These are phyloP conservation scores for Microcyclospora pomicola DNA, from an alignment of 2,329 filamentous ascomycete genomes.

Conservation along the genomic window DNA sequence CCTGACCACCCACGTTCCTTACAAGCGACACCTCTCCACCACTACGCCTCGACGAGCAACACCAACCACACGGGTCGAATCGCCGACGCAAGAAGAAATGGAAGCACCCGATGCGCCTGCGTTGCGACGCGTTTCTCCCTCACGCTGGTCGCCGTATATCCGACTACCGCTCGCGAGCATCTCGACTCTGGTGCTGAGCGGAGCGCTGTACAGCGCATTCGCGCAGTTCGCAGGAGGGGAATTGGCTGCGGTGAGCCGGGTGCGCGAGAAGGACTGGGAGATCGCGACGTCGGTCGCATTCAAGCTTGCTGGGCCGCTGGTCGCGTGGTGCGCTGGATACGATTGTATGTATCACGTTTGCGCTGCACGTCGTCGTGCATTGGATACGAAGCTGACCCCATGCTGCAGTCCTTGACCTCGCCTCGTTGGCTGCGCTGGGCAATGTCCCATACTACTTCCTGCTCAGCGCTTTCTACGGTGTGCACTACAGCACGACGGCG, in stretches of 20 bases:
- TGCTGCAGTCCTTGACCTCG: constrained; percentile 28
- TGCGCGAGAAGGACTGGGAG: constrained; percentile 48
- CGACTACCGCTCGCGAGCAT: constrained; percentile 33
- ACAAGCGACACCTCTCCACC: too few species aligned
- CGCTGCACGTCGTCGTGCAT: background rate
- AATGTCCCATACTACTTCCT: constrained; percentile 66
- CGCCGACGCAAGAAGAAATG: too few species aligned
- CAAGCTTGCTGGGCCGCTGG: constrained; percentile 51
- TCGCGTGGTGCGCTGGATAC: constrained; percentile 61
- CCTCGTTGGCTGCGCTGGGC: constrained; percentile 43
- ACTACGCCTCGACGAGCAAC: too few species aligned
- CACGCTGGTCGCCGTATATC: constrained; percentile 7
- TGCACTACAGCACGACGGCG: constrained; percentile 47
- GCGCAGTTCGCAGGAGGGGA: constrained; percentile 49
- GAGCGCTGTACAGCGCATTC: constrained; percentile 49
- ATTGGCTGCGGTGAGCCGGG: constrained; percentile 52
- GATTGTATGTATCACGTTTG: constrained; percentile 43
- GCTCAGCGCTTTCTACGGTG: constrained; percentile 61
- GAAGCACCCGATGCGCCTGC: too few species aligned
- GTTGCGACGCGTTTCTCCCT: too few species aligned
- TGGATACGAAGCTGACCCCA: constrained; percentile 4
- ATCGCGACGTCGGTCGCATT: constrained; percentile 41
- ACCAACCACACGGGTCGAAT: too few species aligned
- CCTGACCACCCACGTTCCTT: too few species aligned
- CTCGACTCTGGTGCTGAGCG: constrained; percentile 47